Evolutionary conservation across 495 filamentous ascomycete species (phyloP).

Genomic region (Elaphomyces granulatus): DNA sequence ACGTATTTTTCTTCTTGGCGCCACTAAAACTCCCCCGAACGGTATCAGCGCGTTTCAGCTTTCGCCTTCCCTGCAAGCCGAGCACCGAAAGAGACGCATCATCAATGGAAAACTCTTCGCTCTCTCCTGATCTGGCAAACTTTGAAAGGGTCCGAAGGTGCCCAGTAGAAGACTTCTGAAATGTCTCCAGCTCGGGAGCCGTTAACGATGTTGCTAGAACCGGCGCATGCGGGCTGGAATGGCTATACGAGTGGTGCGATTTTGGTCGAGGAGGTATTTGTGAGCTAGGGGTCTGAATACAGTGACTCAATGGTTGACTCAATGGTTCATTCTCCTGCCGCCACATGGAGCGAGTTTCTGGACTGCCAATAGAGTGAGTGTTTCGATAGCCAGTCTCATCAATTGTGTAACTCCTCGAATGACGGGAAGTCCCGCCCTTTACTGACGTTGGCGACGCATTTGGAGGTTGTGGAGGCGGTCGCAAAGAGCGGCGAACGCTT

Average conservation of each 20-base stretch:
- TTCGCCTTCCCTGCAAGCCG: conserved; percentile 69
- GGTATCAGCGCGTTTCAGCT: conserved; percentile 61
- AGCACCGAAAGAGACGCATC: conserved; percentile 66
- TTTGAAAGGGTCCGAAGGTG: conserved; percentile 82
- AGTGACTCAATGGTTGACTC: conserved; percentile 3
- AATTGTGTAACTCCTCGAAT: conserved; percentile 31
- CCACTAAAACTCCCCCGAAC: conserved; percentile 32
- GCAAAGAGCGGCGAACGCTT: conserved; percentile 58
- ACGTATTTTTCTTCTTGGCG: conserved; percentile 30
- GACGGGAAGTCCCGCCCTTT: conserved; percentile 20
- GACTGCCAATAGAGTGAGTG: conserved; percentile 9
- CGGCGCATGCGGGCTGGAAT: conserved; percentile 30
- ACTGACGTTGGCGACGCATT: conserved; percentile 27
- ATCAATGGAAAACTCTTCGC: conserved; percentile 65
- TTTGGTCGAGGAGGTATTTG: conserved; percentile 25
- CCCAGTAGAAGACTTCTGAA: conserved; percentile 72
- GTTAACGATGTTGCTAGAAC: conserved; percentile 35
- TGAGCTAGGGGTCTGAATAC: conserved; percentile 1
- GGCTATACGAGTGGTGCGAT: conserved; percentile 22
- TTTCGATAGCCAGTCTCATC: conserved; percentile 26
- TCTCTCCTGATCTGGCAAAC: conserved; percentile 58
- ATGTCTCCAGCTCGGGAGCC: conserved; percentile 57
- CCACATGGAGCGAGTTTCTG: conserved; percentile 20
- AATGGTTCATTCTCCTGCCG: conserved; percentile 22
- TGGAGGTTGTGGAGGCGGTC: conserved; percentile 60